Evolutionary conservation across 106 monocot species (phyloP).

Genomic region (Allium fistulosum): DNA sequence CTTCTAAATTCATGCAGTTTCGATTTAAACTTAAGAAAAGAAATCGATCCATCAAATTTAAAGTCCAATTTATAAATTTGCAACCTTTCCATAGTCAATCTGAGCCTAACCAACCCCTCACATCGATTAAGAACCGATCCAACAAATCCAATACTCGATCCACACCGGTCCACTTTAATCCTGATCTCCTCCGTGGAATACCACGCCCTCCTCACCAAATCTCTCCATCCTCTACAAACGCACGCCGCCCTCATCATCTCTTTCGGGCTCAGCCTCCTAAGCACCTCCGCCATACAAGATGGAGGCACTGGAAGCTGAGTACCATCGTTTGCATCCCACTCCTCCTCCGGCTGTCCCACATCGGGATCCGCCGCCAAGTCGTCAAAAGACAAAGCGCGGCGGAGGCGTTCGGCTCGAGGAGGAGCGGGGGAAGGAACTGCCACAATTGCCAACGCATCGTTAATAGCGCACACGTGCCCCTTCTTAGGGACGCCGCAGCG

Average conservation of each 20-base stretch:
- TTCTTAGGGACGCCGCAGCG: conserved; percentile 93
- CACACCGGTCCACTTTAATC: conserved; percentile 27
- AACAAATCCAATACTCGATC: conserved; percentile 57
- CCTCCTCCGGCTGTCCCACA: conserved; percentile 16
- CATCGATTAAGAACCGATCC: conserved; percentile 82
- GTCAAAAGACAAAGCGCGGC: conserved; percentile 57
- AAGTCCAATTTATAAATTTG: not conserved
- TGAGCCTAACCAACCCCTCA: conserved; percentile 34
- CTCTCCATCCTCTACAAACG: conserved; percentile 80
- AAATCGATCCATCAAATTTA: not conserved
- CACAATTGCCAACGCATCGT: conserved; percentile 12
- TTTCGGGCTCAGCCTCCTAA: conserved; percentile 57
- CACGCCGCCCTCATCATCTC: conserved; percentile 67
- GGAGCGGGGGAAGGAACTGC: conserved; percentile 6
- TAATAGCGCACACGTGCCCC: conserved; percentile 53
- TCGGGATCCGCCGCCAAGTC: conserved; percentile 6
- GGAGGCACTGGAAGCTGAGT: conserved; percentile 25
- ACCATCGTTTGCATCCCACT: conserved; percentile 5
- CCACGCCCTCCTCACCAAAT: conserved; percentile 75
- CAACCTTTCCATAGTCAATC: conserved; percentile 85
- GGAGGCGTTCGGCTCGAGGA: conserved; percentile 43
- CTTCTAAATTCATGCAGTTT: no score
- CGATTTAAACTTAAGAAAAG: no score
- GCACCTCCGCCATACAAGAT: conserved; percentile 41
- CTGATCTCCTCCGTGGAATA: conserved; percentile 67